Percentiles rank a stretch among this genome's conserved stretches.
These are phyloP conservation scores for Graphilbum sp. DNA, from an alignment of 2,329 filamentous ascomycete genomes.

Conservation along the genomic window DNA sequence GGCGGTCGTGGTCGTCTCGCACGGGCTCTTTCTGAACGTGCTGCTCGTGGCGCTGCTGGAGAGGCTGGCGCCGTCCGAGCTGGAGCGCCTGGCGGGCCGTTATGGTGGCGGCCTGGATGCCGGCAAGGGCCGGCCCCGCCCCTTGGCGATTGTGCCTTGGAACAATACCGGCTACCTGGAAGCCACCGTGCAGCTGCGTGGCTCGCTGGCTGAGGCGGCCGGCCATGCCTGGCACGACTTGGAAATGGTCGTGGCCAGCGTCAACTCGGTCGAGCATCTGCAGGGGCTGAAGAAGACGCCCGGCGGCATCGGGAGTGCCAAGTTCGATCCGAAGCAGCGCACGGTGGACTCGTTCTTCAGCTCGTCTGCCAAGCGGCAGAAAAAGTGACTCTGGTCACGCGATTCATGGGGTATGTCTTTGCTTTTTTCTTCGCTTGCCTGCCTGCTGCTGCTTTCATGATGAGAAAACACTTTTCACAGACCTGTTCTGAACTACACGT, in stretches of 20 bases:
- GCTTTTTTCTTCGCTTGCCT: too few species aligned
- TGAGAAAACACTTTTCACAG: conserved; percentile 58
- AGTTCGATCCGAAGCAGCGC: conserved; percentile 59
- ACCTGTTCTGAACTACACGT: conserved; percentile 63
- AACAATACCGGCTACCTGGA: conserved; percentile 36
- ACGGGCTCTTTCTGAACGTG: conserved; percentile 63
- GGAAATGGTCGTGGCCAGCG: conserved; percentile 30
- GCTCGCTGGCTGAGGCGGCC: too few species aligned
- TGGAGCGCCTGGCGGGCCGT: conserved; percentile 7
- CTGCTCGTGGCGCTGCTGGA: conserved; percentile 47
- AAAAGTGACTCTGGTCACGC: conserved; percentile 10
- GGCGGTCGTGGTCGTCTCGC: conserved; percentile 55
- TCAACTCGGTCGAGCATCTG: conserved; percentile 61
- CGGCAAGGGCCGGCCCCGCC: conserved; percentile 8
- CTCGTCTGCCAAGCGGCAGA: conserved; percentile 30
- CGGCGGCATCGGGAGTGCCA: conserved; percentile 66
- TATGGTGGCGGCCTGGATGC: conserved; percentile 3
- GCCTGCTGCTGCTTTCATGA: conserved; percentile 43
- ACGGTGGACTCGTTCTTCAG: conserved; percentile 62
- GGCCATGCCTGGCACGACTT: not conserved
- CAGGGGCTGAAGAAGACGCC: conserved; percentile 59
- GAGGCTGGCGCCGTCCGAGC: conserved; percentile 25
- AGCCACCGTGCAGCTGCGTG: not conserved
- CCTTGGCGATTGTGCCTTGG: conserved; percentile 22
- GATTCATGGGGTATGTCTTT: too few species aligned